Conservation (phyloP, 164 flowering plant genomes). For the Sedum album region DNA sequence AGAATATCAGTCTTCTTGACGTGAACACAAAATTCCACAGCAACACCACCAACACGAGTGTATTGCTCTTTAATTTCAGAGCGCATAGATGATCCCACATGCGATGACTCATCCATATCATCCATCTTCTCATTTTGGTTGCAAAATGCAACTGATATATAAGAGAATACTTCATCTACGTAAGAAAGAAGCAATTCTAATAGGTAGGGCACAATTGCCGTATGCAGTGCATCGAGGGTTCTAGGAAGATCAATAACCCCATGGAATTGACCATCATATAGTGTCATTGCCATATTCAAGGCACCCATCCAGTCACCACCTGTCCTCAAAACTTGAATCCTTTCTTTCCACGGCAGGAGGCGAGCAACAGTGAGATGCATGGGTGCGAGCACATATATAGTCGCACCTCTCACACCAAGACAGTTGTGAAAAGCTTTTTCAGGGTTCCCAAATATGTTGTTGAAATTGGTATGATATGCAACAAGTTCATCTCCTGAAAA, state of each 20-base stretch:
- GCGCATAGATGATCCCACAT: conserved; percentile 29
- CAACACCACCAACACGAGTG: conserved; percentile 98
- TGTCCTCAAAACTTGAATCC: conserved; percentile 78
- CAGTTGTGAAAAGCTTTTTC: conserved; percentile 93
- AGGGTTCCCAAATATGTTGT: conserved; percentile 72
- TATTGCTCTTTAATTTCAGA: conserved; percentile 82
- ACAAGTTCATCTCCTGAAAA: conserved; percentile 62
- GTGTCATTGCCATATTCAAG: conserved; percentile 89
- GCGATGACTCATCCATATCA: conserved; percentile 25
- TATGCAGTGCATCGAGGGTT: conserved; percentile 51
- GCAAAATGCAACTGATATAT: conserved; percentile 78
- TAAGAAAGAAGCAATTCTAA: conserved; percentile 73
- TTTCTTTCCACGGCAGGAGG: conserved; percentile 95
- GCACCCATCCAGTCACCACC: conserved; percentile 99
- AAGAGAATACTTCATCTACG: conserved; percentile 95
- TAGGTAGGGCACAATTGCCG: conserved; percentile 67
- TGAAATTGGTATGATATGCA: conserved; percentile 65
- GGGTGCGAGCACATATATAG: conserved; percentile 72
- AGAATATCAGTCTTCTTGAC: conserved; percentile 80
- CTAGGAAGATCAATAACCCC: conserved; percentile 96
- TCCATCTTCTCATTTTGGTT: conserved; percentile 57
- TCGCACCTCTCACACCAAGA: conserved; percentile 80
- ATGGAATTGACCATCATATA: conserved; percentile 91
- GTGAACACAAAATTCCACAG: conserved; percentile 95
- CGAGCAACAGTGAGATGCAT: conserved; percentile 70